Conservation (phyloP, 108 stramenopile species). For the Licmophora abbreviata region DNA sequence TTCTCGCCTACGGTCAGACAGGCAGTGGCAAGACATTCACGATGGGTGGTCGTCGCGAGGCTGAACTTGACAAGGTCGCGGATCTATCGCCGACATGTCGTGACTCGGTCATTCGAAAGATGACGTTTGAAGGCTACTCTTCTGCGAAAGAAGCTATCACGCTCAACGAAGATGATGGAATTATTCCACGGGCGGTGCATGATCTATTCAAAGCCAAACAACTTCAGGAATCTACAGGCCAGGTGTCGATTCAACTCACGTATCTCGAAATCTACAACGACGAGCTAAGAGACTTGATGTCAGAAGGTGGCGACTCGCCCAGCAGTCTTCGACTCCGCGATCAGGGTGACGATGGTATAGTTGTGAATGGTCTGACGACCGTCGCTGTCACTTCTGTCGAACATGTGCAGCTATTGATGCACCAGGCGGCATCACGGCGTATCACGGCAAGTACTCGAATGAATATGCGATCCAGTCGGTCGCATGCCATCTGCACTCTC, state of each 20-base stretch:
- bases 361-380: slow-evolving; percentile 39
- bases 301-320: slow-evolving; percentile 12
- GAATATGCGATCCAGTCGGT: slow-evolving; percentile 59
- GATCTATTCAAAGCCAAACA: slow-evolving; percentile 38
- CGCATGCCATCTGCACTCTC: slow-evolving; percentile 87
- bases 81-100: not conserved
- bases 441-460: slow-evolving; percentile 58
- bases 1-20: slow-evolving; percentile 65
- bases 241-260: slow-evolving; percentile 18
- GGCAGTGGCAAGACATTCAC: slow-evolving; percentile 51
- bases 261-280: slow-evolving; percentile 55
- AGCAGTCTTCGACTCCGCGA: slow-evolving; percentile 33
- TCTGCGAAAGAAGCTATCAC: not conserved
- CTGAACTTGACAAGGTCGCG: not conserved
- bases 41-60: slow-evolving; percentile 13
- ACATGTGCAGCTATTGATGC: slow-evolving; percentile 36
- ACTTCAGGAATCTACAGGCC: slow-evolving; percentile 11
- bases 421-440: slow-evolving; percentile 26
- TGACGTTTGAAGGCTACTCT: not conserved
- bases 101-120: not conserved
- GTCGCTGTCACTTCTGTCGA: slow-evolving; percentile 17
- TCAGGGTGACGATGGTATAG: slow-evolving; percentile 29
- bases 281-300: slow-evolving; percentile 28
- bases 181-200: slow-evolving; percentile 41
- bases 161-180: slow-evolving; percentile 27